Conservation (phyloP, 305 asterid species). For the Fraxinus velutina region DNA sequence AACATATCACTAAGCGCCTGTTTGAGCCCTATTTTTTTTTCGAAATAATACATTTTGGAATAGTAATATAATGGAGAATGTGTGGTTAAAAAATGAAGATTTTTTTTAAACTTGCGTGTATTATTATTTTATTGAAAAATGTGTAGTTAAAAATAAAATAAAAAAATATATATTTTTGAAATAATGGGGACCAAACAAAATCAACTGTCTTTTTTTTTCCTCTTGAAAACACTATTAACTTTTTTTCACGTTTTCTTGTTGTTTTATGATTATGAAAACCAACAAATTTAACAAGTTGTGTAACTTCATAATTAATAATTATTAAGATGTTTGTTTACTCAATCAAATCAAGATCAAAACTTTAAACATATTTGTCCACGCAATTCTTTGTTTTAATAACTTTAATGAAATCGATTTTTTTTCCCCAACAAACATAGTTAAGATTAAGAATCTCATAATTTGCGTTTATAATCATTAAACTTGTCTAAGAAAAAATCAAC, state of each 20-base stretch:
- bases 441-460: conserved; percentile 1
- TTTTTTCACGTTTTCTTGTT: neutral
- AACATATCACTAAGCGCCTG: no score
- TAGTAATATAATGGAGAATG: no score
- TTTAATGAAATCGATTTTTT: neutral
- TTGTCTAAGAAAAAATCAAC: neutral
- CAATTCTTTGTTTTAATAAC: neutral
- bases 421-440: conserved; percentile 8
- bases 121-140: no score
- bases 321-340: neutral
- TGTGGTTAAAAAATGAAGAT: no score
- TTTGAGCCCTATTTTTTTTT: no score
- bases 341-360: neutral
- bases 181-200: no score
- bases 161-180: no score
- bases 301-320: neutral
- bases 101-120: no score
- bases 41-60: no score
- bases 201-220: neutral
- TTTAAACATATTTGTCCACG: neutral
- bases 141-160: no score
- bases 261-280: neutral
- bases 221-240: neutral
- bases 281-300: neutral
- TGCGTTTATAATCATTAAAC: conserved; percentile 4